Base-by-base conservation (phyloP, 1,284 basidiomycete species). In the Pascua guehoae region DNA sequence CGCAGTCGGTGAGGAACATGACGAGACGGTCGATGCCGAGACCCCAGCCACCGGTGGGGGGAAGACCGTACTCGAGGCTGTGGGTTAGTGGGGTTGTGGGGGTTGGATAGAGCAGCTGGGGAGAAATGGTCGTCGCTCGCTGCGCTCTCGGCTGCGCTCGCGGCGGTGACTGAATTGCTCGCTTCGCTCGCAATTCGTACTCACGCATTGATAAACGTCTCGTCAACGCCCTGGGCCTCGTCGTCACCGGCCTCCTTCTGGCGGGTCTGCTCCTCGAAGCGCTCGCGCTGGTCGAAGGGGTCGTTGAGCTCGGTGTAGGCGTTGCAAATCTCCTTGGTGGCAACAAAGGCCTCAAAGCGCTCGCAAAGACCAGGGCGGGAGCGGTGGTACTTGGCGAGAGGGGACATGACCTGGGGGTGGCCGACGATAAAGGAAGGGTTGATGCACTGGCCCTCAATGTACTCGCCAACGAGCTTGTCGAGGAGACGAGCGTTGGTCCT, bases 381-480 rank as follows among this genome's bases (percentile, higher is more conserved):
- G 61, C 93, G 88, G 78, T 96, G 91, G 83, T 88, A 90, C 81
- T 97, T 97, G 75, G 95, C 96, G 18, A 99, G 85, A 9, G 95
- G 95, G 4, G 93, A 97, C 95, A 99, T 99, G 69, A 99, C 91
- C 81, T 98, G 94, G 45, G 95, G 95, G 79, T 99, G 95, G 32
- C 95, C 96, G 61, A 94, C 91, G 66, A 99, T 98, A 83, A 99
- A 99, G 12, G 91, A 84, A 7, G 95, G 95, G 52, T 90, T 95
- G 73, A 98, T 86, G 80, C 95, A 99, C 61, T 98, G 87, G 49
- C 88, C 89, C 78, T 99, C 95, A 74, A 98, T 98, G 79, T 83
- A 98, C 76, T 98, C 95, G 58, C 95, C 95, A 52, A 98, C 95
- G 64, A 97, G 89, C 89, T 98, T 98, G 82, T 98, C 95, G 51